Evolutionary conservation across 768 basidiomycete genomes (phyloP).

Genomic region (Tremella yokohamensis): DNA sequence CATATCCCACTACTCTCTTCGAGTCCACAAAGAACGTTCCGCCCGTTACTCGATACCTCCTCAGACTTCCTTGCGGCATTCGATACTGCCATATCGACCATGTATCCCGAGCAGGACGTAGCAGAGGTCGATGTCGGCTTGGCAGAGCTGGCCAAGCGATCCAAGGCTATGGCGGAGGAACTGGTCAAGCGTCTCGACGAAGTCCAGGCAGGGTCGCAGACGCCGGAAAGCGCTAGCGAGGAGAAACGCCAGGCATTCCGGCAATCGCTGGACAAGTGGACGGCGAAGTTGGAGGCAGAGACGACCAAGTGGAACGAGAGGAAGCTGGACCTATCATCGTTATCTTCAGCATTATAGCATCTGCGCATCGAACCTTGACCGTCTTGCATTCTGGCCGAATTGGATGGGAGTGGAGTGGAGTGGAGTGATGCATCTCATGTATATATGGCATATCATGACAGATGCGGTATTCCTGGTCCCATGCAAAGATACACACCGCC

Average conservation of each 20-base stretch:
- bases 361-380: background rate
- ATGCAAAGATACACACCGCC: background rate
- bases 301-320: constrained; percentile 24
- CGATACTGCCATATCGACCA: constrained; percentile 31
- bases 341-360: constrained; percentile 16
- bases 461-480: constrained; percentile 7
- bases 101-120: constrained; percentile 38
- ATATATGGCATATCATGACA: constrained; percentile 1
- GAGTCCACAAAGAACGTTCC: constrained; percentile 10
- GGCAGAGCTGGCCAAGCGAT: constrained; percentile 13
- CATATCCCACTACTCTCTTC: constrained; percentile 19
- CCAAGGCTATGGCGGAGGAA: constrained; percentile 8
- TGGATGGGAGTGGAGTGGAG: constrained; percentile 4
- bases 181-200: background rate
- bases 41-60: constrained; percentile 16
- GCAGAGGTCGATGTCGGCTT: constrained; percentile 26
- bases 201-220: background rate
- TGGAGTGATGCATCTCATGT: constrained; percentile 22
- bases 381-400: background rate
- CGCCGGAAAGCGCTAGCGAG: background rate
- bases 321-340: constrained; percentile 11
- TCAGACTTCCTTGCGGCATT: constrained; percentile 22
- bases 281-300: constrained; percentile 21
- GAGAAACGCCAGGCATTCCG: constrained; percentile 1
- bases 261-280: constrained; percentile 31